Conservation (phyloP, 2,329 filamentous ascomycete genomes). For the Teratosphaeria epicoccoides region DNA sequence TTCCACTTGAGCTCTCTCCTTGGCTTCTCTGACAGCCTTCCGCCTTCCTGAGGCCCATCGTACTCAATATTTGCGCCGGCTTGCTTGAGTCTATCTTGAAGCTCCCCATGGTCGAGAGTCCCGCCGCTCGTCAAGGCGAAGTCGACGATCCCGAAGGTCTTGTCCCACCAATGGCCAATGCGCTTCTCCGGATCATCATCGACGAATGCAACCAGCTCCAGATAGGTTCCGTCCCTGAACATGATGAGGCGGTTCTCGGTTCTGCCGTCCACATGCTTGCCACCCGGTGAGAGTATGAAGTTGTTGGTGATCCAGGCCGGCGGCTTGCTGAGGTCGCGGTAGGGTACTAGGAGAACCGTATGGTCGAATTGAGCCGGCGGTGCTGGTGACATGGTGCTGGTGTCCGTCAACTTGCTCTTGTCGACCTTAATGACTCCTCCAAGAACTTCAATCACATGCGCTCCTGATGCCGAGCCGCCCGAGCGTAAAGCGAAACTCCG, state of each 20-base stretch:
- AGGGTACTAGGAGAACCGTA: conserved; percentile 52
- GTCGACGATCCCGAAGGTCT: conserved; percentile 46
- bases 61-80: conserved; percentile 34
- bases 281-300: conserved; percentile 51
- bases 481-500: neutral
- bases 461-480: neutral
- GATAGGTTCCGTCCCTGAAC: conserved; percentile 53
- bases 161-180: conserved; percentile 48
- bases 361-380: conserved; percentile 46
- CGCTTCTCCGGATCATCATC: conserved; percentile 34
- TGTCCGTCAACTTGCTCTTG: neutral
- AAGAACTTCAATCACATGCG: neutral
- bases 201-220: conserved; percentile 56
- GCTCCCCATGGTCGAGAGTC: conserved; percentile 11
- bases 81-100: conserved; percentile 13
- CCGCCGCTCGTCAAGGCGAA: conserved; percentile 44
- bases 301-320: conserved; percentile 42
- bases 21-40: conserved; percentile 42
- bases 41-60: conserved; percentile 40
- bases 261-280: conserved; percentile 48
- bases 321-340: conserved; percentile 36
- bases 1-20: conserved; percentile 50
- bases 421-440: neutral
- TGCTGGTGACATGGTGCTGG: neutral
- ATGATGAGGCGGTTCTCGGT: conserved; percentile 54